Base-by-base conservation (phyloP, 2,329 filamentous ascomycete genomes). In the Beauveria australis region DNA sequence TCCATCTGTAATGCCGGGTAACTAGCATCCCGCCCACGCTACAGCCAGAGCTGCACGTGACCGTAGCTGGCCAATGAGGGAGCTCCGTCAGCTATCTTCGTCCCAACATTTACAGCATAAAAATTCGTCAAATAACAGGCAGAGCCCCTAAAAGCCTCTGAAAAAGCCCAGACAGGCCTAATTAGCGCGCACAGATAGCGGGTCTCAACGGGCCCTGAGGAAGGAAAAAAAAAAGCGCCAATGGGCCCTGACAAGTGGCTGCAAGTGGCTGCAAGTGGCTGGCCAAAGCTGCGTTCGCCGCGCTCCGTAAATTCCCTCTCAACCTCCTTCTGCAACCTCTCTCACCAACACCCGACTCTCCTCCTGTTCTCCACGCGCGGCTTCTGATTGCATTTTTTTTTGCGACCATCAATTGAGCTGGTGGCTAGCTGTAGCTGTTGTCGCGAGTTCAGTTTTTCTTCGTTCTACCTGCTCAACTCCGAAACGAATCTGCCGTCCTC, bases 221-320 rank as follows among this genome's bases (percentile, higher is more conserved):
- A 46, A 10, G 22, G n/a, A n/a, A n/a, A 46, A 46, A 33, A 52
- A 47, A 47, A 26, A 5, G 22, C 44, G 19, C 12, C 44, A 18
- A 26, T 26, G 18, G 12, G 10, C 19, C 22, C 22, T 14, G 44
- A 24, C 28, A 30, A 30, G 28, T 30, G 28, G 28, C 28, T 30
- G 28, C 46, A 55, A 46, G 52, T 52, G 52, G 52, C 59, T 53
- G 47, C 57, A 22, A 48, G 49, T 26, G 22, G 28, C n/a, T 47
- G 49, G 37, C 28, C 14, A 37, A 33, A 57, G 60, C 60, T 61
- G 53, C 53, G 60, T 57, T 61, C 60, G 53, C 60, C 53, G 53
- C 43, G 53, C 60, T 61, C 60, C 60, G 60, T 44, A 61, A 57
- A 61, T 58, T 61, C 60, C 59, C 59, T 61, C 53, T 44, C 60